Base-by-base conservation (phyloP, 306 rosid species). In the Cucurbita pepo region DNA sequence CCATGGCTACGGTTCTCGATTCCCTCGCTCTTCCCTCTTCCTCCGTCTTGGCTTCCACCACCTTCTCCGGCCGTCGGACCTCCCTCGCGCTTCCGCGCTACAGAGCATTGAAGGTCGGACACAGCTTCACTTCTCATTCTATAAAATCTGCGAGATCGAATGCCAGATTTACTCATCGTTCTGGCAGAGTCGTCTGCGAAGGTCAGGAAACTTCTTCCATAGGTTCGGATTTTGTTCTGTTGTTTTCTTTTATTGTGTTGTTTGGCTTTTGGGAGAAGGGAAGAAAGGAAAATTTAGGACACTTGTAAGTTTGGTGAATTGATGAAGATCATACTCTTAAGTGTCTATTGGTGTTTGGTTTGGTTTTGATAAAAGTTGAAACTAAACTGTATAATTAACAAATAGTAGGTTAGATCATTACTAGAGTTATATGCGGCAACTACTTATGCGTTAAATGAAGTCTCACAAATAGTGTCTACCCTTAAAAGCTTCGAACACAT, bases 1-100 rank as follows among this genome's bases (percentile, higher is more conserved):
- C 83, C 18, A 94, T 94, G 99, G 95, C 97, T 41, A 81, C 90
- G 64, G 62, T 84, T 22, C 86, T 89, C 75, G 86, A 89, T n/a
- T 54, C 88, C 50, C 58, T 87, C 77, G 36, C 85, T 73, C 79
- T 86, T 15, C 84, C 86, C 78, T 89, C 83, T 81, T 80, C 89
- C 72, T 71, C 81, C 36, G 25, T 85, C 70, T 6, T 76, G 0
- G 73, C 88, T 50, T 81, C 89, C 69, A 80, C 88, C 7, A 21
- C 66, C 44, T 60, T 64, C 69, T 43, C 90, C 57, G 75, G 36
- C 63, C 84, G 79, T 77, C 77, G 76, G 13, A 59, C 6, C 74
- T 62, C 84, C 16, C n/a, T 65, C 56, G 10, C 41, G 14, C 40
- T 85, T 69, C 87, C 89, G 10, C 83, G n/a, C 45, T 81, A 19